These are phyloP conservation scores for Lactarius hatsudake DNA, from an alignment of 768 basidiomycete species.

Conservation along the genomic window DNA sequence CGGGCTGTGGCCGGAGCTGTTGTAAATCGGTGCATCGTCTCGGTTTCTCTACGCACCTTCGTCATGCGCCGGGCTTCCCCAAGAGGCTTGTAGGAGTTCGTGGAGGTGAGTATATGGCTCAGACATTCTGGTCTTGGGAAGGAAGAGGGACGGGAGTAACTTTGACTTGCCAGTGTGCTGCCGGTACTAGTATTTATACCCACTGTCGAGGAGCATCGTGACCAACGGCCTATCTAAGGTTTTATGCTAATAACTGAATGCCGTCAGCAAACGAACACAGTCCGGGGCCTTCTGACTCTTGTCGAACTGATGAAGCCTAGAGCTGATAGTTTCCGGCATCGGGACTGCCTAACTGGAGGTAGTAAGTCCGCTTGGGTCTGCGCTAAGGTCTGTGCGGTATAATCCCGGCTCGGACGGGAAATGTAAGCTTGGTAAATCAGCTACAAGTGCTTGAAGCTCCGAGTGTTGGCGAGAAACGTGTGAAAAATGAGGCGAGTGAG, in stretches of 20 bases:
- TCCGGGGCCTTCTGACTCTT: neutral
- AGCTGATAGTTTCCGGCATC: neutral
- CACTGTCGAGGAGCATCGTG: neutral
- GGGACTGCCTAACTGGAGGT: neutral
- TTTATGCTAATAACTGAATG: neutral
- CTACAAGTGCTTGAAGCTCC: neutral
- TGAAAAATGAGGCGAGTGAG: neutral
- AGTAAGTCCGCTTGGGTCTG: neutral
- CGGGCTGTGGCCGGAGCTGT: neutral
- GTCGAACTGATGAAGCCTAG: neutral
- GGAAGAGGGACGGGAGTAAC: neutral
- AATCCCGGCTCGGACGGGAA: neutral
- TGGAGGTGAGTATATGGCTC: neutral
- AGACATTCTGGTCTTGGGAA: neutral
- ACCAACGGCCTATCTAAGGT: neutral
- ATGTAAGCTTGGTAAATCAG: neutral
- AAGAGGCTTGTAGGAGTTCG: neutral
- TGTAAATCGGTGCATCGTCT: neutral
- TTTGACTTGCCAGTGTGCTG: neutral
- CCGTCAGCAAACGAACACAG: neutral
- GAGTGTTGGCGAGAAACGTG: neutral
- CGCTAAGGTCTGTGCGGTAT: neutral
- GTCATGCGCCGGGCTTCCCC: neutral
- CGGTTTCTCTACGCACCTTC: neutral
- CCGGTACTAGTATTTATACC: neutral